Evolutionary conservation across 2,329 filamentous ascomycete genomes (phyloP).

Genomic region (Colletotrichum eremochloae): DNA sequence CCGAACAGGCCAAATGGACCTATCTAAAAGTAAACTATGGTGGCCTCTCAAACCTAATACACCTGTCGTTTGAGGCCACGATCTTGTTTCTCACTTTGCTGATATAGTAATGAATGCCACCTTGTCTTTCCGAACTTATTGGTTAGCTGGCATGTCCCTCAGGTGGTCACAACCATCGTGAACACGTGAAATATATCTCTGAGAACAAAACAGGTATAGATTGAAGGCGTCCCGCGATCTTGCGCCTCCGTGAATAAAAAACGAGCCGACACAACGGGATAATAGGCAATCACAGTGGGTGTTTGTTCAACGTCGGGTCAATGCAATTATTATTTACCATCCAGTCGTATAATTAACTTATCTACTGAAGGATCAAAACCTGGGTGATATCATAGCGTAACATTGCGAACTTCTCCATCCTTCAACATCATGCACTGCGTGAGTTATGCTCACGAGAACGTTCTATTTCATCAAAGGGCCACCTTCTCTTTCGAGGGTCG

Average conservation of each 20-base stretch:
- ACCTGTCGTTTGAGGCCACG: neutral
- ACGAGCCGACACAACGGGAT: no score
- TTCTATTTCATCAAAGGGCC: slow-evolving; percentile 34
- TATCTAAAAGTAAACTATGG: neutral
- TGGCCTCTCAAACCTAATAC: slow-evolving; percentile 28
- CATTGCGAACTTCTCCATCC: neutral
- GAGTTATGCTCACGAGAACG: neutral
- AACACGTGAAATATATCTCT: neutral
- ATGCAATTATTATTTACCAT: slow-evolving; percentile 12
- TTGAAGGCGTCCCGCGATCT: no score
- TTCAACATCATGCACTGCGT: neutral
- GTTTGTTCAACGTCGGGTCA: neutral
- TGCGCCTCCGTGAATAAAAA: no score
- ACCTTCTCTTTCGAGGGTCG: slow-evolving; percentile 17
- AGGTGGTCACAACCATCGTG: no score
- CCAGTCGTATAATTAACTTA: slow-evolving; percentile 5
- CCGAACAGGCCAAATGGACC: neutral
- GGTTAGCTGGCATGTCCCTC: no score
- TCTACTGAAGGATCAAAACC: slow-evolving; percentile 14
- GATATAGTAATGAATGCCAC: neutral
- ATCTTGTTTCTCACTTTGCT: neutral
- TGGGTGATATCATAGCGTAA: neutral
- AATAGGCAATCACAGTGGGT: neutral
- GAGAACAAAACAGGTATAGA: neutral
- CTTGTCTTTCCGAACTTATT: neutral